A percentile compares a stretch with the other conserved stretches of the same genome.
Conservation (phyloP, 441 rosid species). For the Gossypium laxum region DNA sequence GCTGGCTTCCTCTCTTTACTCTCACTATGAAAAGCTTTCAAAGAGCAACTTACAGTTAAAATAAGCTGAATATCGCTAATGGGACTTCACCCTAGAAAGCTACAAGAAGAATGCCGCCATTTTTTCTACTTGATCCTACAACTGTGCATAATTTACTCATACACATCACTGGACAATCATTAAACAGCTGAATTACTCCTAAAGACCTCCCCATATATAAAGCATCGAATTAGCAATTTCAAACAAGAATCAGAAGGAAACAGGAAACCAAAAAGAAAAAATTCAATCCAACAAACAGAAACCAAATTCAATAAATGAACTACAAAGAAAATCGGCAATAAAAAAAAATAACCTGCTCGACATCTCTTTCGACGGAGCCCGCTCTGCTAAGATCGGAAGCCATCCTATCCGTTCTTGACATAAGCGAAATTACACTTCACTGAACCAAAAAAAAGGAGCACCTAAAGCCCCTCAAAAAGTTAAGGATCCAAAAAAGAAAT, state of each 20-base stretch:
- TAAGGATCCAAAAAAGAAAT: neutral
- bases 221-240: neutral
- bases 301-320: neutral
- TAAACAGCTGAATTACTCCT: neutral
- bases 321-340: conserved; percentile 2
- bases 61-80: neutral
- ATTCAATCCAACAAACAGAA: neutral
- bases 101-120: neutral
- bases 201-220: neutral
- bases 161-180: neutral
- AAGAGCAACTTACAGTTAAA: neutral
- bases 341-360: conserved; percentile 60
- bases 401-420: conserved; percentile 64
- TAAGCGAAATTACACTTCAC: conserved; percentile 9
- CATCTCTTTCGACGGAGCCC: conserved; percentile 74
- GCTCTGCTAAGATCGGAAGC: conserved; percentile 74
- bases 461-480: conserved; percentile 2
- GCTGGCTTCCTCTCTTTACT: neutral
- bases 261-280: neutral
- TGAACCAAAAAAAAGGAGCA: neutral
- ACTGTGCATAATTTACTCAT: conserved; percentile 3
- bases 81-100: neutral
- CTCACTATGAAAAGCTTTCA: neutral
- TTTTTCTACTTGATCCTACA: neutral
- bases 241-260: neutral